These are phyloP conservation scores for Neurospora sp. DNA, from an alignment of 495 filamentous ascomycete species.

Conservation along the genomic window DNA sequence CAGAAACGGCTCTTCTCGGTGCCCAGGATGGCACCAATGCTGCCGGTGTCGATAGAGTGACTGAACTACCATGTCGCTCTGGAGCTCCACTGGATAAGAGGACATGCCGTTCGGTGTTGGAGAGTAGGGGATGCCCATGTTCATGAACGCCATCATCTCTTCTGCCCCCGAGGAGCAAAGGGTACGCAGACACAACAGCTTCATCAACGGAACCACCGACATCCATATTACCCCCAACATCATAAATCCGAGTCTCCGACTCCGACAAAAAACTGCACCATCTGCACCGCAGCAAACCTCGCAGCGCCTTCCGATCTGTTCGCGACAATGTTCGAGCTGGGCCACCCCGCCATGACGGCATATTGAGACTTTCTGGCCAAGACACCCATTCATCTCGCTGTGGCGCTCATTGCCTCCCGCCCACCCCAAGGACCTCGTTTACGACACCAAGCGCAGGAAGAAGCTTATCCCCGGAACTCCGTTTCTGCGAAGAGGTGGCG, in stretches of 20 bases:
- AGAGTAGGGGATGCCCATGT: slow-evolving; percentile 53
- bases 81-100: too few species aligned
- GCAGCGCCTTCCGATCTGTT: background rate
- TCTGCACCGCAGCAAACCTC: slow-evolving; percentile 13
- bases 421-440: background rate
- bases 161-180: slow-evolving; percentile 90
- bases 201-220: slow-evolving; percentile 19
- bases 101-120: too few species aligned
- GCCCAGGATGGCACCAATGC: slow-evolving; percentile 85
- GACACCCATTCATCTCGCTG: too few species aligned
- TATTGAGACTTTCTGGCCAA: background rate
- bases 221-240: background rate
- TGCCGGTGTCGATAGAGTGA: slow-evolving; percentile 92
- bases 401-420: slow-evolving; percentile 13
- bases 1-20: too few species aligned
- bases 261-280: slow-evolving; percentile 6
- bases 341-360: background rate
- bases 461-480: slow-evolving; percentile 54
- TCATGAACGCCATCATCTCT: slow-evolving; percentile 93
- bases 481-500: slow-evolving; percentile 69
- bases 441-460: background rate
- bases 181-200: slow-evolving; percentile 54
- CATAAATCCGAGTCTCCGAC: slow-evolving; percentile 27
- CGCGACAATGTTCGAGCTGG: background rate
- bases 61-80: slow-evolving; percentile 46